Evolutionary conservation across 768 basidiomycete species (phyloP), one percentile per base, ranked within the genome.

Genomic region (Rhodotorula paludigena): DNA sequence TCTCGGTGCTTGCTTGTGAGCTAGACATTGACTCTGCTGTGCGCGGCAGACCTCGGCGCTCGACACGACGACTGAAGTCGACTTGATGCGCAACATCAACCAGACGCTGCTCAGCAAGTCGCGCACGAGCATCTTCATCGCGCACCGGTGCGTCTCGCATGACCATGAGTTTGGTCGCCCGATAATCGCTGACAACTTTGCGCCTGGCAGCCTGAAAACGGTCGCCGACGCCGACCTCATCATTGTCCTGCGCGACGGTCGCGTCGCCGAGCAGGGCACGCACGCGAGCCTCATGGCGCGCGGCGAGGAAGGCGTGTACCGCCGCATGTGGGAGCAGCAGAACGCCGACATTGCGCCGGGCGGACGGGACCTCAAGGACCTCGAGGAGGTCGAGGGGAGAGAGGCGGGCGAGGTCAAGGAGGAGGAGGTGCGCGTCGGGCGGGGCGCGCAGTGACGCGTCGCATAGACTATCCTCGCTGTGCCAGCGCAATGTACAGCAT

Each of bases 81-180:
- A 96, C 77, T 81, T 99, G 49, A 98, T 97, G 92, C 83, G 85
- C 74, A 96, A 94, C 75, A 89, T 99, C 79, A 89, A 98, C 74
- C 81, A 79, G 28, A 86, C 85, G 0, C 80, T 98, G 41, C 79
- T 88, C 41, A 85, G 88, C 70, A 87, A 88, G 72, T 82, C 84
- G 8, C 84, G 92, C 52, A 99, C 96, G 36, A 92, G 90, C 68
- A 89, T 99, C 68, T 99, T 99, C 76, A 93, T 99, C 66, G 96
- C 96, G 0, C 96, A 99, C 78, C 83, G 90, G 77, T 79, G 11
- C 36, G 73, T 35, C 32, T n/a, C 35, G 8, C n/a, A n/a, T n/a
- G n/a, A n/a, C n/a, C n/a, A n/a, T n/a, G n/a, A n/a, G n/a, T 20
- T 11, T 42, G 11, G 12, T 42, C 41, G 41, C 41, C 32, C 15